phyloP scores from a whole-genome alignment of 2,329 filamentous ascomycete genomes.

The Claviceps sp. region DNA sequence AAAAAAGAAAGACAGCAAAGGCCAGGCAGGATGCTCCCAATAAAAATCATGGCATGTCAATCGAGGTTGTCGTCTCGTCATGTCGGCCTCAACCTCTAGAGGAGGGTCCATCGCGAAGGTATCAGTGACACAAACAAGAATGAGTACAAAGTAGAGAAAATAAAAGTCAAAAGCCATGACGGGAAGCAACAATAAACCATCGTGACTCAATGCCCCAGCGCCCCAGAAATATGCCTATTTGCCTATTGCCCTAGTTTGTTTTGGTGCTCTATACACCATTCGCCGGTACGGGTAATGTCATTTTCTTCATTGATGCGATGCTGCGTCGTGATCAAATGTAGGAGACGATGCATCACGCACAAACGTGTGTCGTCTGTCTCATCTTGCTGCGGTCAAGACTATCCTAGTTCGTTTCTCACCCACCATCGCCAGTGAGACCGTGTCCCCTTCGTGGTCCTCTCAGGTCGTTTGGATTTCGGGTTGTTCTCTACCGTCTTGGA shows the following conservation, averaged over 20 bases:
- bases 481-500: background rate
- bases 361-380: background rate
- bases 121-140: constrained; percentile 3
- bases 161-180: background rate
- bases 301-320: constrained; percentile 21
- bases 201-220: constrained; percentile 20
- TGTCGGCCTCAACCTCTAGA: background rate
- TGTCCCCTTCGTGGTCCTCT: background rate
- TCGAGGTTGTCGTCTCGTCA: constrained; percentile 3
- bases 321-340: constrained; percentile 16
- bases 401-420: background rate
- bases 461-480: background rate
- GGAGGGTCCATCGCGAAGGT: constrained; percentile 11
- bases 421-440: background rate
- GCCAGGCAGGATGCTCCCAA: background rate
- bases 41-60: background rate
- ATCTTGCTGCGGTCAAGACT: background rate
- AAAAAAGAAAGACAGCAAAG: background rate
- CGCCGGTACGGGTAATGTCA: constrained; percentile 22
- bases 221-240: constrained; percentile 23
- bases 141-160: background rate
- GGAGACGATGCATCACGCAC: constrained; percentile 6
- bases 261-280: constrained; percentile 21
- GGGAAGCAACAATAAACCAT: constrained; percentile 16
- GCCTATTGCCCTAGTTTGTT: constrained; percentile 7